Base-by-base conservation (phyloP, 1,284 basidiomycete species). In the Moniliophthora roreri region DNA sequence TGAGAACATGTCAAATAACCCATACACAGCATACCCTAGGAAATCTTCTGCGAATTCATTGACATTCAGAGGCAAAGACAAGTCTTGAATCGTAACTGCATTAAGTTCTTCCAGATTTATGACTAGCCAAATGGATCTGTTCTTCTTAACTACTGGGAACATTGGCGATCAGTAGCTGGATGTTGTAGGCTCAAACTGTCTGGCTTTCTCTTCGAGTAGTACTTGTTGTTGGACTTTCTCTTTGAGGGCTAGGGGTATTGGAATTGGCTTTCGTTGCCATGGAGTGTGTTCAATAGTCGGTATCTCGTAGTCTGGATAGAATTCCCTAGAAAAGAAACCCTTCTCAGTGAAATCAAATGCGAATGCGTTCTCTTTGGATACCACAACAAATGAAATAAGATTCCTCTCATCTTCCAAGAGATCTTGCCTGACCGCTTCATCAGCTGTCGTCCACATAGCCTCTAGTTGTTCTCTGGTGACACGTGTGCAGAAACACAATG, bases 91-190 rank as follows among this genome's bases (percentile, higher is more conserved):
- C 0, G 61, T 68, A 9, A 71, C 64, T 1, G 58, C 52, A 50
- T 74, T 75, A 0, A 75, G 60, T 0, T 63, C 58, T 45, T 71
- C 62, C 0, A 73, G 55, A 37, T 70, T 64, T 34, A 66, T 62
- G 0, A 74, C 68, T 0, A 73, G 16, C 1, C 66, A 58, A 0
- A 70, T 11, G 6, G 28, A 54, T 2, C 63, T 58, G 18, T 58
- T 61, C 52, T 72, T 70, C 59, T 75, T 70, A 3, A 55, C 35
- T 0, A 74, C 70, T 0, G 64, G 54, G 40, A 71, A 73, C 34
- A 64, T 59, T 0, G 58, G 47, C 0, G 69, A 67, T 3, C 64
- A 55, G 54, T 74, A 74, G 0, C 64, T 66, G 0, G 66, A 62
- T 0, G 58, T 53, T 0, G 66, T 68, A 0, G 55, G 56, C 56